These are phyloP conservation scores for Epichloe festucae DNA, from an alignment of 2,329 filamentous ascomycete species.

Conservation along the genomic window DNA sequence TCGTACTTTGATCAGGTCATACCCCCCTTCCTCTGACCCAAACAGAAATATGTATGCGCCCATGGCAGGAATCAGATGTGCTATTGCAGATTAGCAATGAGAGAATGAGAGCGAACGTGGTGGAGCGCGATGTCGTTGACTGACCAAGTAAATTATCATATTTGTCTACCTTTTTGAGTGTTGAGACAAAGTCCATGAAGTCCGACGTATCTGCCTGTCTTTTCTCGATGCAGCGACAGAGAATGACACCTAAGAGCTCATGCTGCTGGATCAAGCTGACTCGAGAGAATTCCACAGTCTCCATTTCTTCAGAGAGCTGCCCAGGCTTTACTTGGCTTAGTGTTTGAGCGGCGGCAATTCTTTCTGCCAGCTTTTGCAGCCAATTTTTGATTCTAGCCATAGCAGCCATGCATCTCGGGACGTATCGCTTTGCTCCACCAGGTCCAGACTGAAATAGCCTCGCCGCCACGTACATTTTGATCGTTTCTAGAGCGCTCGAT, in stretches of 20 bases:
- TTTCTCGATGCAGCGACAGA: conserved; percentile 66
- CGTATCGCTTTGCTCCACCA: conserved; percentile 44
- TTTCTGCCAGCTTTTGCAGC: conserved; percentile 64
- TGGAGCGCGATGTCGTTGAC: conserved; percentile 5
- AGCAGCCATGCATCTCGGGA: conserved; percentile 59
- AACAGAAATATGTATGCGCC: conserved; percentile 66
- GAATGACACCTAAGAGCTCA: conserved; percentile 70
- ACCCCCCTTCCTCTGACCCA: conserved; percentile 64
- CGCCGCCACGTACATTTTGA: conserved; percentile 22
- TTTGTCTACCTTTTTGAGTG: conserved; percentile 57
- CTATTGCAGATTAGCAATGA: conserved; percentile 16
- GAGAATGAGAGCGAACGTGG: conserved; percentile 1
- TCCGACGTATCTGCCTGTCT: conserved; percentile 58
- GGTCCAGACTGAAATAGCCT: conserved; percentile 19
- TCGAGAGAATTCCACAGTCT: conserved; percentile 70
- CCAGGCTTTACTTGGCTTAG: conserved; percentile 50
- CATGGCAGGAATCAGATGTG: conserved; percentile 74
- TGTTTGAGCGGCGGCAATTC: conserved; percentile 60
- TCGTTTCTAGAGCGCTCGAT: conserved; percentile 17
- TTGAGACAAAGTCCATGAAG: conserved; percentile 57
- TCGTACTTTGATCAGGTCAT: conserved; percentile 54
- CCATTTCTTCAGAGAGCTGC: conserved; percentile 47
- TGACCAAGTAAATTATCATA: conserved; percentile 54
- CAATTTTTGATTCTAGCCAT: conserved; percentile 68
- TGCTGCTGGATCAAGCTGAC: conserved; percentile 78